Conservation (phyloP, 2,329 filamentous ascomycete species). For the Graphium sp. region DNA sequence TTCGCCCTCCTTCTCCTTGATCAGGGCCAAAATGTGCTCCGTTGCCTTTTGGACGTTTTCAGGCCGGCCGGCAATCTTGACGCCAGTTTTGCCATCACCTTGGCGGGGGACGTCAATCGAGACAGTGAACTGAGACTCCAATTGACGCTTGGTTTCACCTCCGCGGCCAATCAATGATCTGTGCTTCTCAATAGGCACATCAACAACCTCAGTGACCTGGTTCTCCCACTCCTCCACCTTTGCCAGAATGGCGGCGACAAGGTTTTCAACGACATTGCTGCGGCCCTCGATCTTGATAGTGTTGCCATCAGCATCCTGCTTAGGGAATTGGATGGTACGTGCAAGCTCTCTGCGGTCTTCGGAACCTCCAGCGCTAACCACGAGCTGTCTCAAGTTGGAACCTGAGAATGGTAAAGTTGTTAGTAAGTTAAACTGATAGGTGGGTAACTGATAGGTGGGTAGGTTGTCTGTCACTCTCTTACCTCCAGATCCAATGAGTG, state of each 20-base stretch:
- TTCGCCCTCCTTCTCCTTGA: slow-evolving; percentile 79
- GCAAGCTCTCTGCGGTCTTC: slow-evolving; percentile 71
- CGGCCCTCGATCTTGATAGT: slow-evolving; percentile 80
- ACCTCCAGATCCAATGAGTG: slow-evolving; percentile 80
- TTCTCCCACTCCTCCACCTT: slow-evolving; percentile 73
- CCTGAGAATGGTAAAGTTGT: slow-evolving; percentile 33
- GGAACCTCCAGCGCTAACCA: slow-evolving; percentile 75
- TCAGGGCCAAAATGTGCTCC: slow-evolving; percentile 60
- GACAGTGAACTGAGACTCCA: slow-evolving; percentile 77
- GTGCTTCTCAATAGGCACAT: slow-evolving; percentile 83
- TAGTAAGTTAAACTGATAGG: slow-evolving; percentile 3
- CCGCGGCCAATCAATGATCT: slow-evolving; percentile 80
- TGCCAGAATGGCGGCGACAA: slow-evolving; percentile 63
- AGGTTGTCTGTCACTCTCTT: too few relatives aligned
- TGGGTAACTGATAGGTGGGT: slow-evolving; percentile 1
- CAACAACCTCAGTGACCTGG: slow-evolving; percentile 61
- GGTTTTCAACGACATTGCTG: slow-evolving; percentile 72
- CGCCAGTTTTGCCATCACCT: slow-evolving; percentile 64
- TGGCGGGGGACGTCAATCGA: slow-evolving; percentile 84
- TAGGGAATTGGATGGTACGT: slow-evolving; percentile 87
- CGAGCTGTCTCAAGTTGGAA: slow-evolving; percentile 70
- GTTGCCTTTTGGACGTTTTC: slow-evolving; percentile 73
- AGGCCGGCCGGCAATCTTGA: slow-evolving; percentile 71
- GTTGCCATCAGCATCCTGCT: slow-evolving; percentile 67
- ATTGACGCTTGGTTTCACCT: slow-evolving; percentile 67